phyloP scores from a whole-genome alignment of 495 filamentous ascomycete genomes.

The Apiosordaria backusii region DNA sequence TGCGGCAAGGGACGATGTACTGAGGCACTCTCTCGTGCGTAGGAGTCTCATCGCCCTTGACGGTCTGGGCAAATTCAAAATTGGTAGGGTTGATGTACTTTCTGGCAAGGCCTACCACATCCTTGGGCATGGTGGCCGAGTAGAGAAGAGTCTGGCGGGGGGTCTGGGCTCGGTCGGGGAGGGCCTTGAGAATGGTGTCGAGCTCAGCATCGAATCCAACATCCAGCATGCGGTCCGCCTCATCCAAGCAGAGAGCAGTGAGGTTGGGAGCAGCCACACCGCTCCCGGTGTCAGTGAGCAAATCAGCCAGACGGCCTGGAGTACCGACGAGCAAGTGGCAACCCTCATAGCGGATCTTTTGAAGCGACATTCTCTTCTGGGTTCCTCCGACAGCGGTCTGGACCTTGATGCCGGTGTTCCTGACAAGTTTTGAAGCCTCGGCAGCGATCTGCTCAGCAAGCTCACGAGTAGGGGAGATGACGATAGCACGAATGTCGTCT shows the following conservation, averaged over 20 bases:
- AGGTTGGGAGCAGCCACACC: conserved; percentile 70
- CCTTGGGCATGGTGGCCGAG: conserved; percentile 83
- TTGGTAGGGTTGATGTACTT: conserved; percentile 47
- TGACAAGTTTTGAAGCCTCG: conserved; percentile 71
- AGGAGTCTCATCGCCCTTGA: conserved; percentile 71
- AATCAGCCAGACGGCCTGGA: conserved; percentile 82
- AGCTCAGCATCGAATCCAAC: conserved; percentile 83
- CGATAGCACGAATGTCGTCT: conserved; percentile 77
- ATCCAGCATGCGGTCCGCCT: conserved; percentile 90
- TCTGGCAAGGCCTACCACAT: conserved; percentile 76
- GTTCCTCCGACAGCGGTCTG: conserved; percentile 90
- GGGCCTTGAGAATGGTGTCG: conserved; percentile 57
- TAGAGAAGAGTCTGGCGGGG: conserved; percentile 88
- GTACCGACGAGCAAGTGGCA: conserved; percentile 91
- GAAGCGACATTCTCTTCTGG: conserved; percentile 61
- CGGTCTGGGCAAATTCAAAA: conserved; percentile 81
- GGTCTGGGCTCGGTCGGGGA: conserved; percentile 57
- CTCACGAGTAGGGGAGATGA: conserved; percentile 93
- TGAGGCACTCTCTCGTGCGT: conserved; percentile 86
- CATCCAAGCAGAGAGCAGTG: conserved; percentile 81
- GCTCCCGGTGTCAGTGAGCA: conserved; percentile 65
- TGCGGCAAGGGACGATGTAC: conserved; percentile 57
- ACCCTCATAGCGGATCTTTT: conserved; percentile 61
- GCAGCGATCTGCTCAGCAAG: conserved; percentile 89
- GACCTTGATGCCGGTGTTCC: conserved; percentile 65